Percentiles rank a stretch among this genome's conserved stretches.
Evolutionary conservation across 495 filamentous ascomycete species (phyloP).

Genomic region (Lasiosphaeria ovina): DNA sequence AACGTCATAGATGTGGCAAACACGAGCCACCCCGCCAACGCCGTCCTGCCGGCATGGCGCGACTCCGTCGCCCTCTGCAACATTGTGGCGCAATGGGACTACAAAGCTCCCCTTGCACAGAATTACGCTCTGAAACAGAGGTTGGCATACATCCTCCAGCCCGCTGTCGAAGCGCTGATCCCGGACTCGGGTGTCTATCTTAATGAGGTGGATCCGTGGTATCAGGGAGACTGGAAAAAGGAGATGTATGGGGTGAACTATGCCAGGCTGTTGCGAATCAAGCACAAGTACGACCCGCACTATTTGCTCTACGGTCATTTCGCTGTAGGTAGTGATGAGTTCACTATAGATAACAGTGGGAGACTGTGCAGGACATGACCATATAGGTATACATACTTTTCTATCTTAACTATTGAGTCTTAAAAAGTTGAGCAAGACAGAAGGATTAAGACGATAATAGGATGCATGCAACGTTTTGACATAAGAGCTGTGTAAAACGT

Average conservation of each 20-base stretch:
- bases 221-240: constrained; percentile 56
- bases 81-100: constrained; percentile 6
- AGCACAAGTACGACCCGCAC: constrained; percentile 52
- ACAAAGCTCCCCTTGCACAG: constrained; percentile 39
- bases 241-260: constrained; percentile 58
- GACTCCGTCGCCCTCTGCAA: constrained; percentile 30
- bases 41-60: constrained; percentile 60
- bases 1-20: constrained; percentile 30
- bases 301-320: constrained; percentile 53
- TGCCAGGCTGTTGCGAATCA: constrained; percentile 43
- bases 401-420: no score
- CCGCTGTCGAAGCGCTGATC: constrained; percentile 13
- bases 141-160: constrained; percentile 10
- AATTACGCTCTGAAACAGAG: constrained; percentile 21
- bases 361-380: background rate
- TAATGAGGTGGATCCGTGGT: constrained; percentile 47
- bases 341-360: background rate
- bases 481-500: no score
- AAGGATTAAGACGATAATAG: no score
- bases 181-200: constrained; percentile 43
- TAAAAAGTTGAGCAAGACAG: no score
- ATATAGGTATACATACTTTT: no score
- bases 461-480: no score
- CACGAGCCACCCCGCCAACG: constrained; percentile 33
- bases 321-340: constrained; percentile 49